Evolutionary conservation across 352 stramenopile genomes (phyloP), one percentile per base, ranked within the genome.

Genomic region (Phytopythium helicoides): DNA sequence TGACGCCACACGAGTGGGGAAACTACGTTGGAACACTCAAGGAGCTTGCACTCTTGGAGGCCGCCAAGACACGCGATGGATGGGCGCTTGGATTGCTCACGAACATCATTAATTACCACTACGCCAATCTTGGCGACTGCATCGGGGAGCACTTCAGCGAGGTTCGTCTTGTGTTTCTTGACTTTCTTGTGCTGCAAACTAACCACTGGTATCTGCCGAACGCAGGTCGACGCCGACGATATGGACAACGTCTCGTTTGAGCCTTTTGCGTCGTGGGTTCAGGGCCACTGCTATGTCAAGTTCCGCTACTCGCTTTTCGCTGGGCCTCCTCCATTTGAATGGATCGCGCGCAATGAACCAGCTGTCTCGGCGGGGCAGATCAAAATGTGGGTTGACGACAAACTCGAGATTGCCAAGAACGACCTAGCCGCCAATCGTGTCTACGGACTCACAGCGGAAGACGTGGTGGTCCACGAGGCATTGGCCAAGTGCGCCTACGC

Each of bases 291-390:
- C 66, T 73, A 73, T 56, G 51, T 83, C 59, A 75, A 73, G 57
- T 71, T 83, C 47, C 66, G 66, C 47, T 83, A 83, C 58, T 77
- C 68, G 37, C 26, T 79, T 5, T 64, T 73, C 21, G 62, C 66
- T 10, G 68, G 68, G 1, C 48, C 59, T 3, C 60, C 69, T 28
- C 64, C 72, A 14, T 83, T 78, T 38, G 72, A 83, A 25, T 60
- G 68, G 49, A 47, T 82, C 28, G 39, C 66, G 22, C 60, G 62
- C 37, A 52, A 62, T 18, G 44, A 58, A 18, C 18, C 53, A 6
- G 60, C 54, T 0, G 54, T 68, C 6, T 25, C 49, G 0, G 48
- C 61, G 1, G 28, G 45, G 21, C 39, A 67, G 9, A 34, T 80
- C 10, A 33, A 61, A 23, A 39, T 28, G 15, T 81, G 73, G 73